Base-by-base conservation (phyloP, 163 green algal species). In the Scenedesmus sp. region DNA sequence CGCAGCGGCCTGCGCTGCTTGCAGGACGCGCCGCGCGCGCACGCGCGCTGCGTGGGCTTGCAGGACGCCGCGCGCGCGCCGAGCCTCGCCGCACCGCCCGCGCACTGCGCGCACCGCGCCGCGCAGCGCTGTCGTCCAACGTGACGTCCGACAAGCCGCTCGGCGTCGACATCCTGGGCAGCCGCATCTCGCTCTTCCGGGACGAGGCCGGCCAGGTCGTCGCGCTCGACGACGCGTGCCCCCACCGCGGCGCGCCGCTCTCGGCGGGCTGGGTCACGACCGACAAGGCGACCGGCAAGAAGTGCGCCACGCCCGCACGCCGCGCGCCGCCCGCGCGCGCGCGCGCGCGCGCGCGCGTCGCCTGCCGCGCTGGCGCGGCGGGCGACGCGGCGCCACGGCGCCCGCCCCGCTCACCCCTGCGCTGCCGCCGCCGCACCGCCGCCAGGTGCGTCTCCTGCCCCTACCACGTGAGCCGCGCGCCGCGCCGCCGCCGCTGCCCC, bases 111-210 rank as follows among this genome's bases (percentile, higher is more conserved):
- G n/a, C n/a, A n/a, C n/a, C n/a, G n/a, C n/a, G n/a, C 4, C 28
- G 3, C 63, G 31, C 60, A 87, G 91, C 85, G 24, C 62, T 95
- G 17, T 88, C 83, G 0, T 64, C 79, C 42, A 75, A 81, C n/a
- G 47, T 89, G 47, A 78, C 44, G 84, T 58, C 51, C 15, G 62
- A 76, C 18, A 83, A 91, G 83, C 89, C 91, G 0, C 29, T 92
- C 53, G 82, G 86, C 44, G 89, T 95, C 29, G 83, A 95, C 83
- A 86, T 96, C 47, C 83, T 93, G 72, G 88, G 88, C 18, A 81
- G 86, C 39, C 90, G 89, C 74, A 62, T 96, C 60, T 90, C 93
- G 36, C 78, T 96, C 14, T 96, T 91, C 82, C 71, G 92, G 6
- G 87, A 86, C 31, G 72, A 84, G 34, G 71, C 24, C 3, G 73